These are phyloP conservation scores for Trichosporon coremiiforme DNA, from an alignment of 1,284 basidiomycete genomes.

Conservation along the genomic window DNA sequence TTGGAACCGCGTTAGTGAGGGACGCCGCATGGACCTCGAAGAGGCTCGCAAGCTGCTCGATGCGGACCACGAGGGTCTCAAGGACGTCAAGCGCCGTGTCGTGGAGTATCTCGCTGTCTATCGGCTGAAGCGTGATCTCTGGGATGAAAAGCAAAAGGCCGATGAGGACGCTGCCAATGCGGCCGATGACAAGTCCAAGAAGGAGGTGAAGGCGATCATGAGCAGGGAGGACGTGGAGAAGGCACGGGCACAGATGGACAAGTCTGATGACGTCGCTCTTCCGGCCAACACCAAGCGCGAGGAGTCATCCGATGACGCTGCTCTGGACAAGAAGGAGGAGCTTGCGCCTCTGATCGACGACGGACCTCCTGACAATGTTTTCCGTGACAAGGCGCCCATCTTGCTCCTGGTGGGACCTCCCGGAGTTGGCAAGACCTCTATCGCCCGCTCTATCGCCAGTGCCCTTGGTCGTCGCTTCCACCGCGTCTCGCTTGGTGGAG, in stretches of 20 bases:
- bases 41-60: slow-evolving; percentile 44
- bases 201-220: slow-evolving; percentile 19
- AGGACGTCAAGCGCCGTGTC: slow-evolving; percentile 51
- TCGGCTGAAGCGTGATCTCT: slow-evolving; percentile 49
- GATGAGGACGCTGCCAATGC: slow-evolving; percentile 17
- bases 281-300: slow-evolving; percentile 16
- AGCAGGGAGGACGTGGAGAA: slow-evolving; percentile 20
- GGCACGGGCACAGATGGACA: slow-evolving; percentile 3
- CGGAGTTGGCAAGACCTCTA: slow-evolving; percentile 88
- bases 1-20: slow-evolving; percentile 46
- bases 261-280: slow-evolving; percentile 17
- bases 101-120: slow-evolving; percentile 55
- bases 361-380: slow-evolving; percentile 42
- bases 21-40: slow-evolving; percentile 41
- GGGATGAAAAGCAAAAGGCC: slow-evolving; percentile 37
- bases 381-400: slow-evolving; percentile 52
- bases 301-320: slow-evolving; percentile 12
- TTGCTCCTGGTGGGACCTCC: slow-evolving; percentile 79
- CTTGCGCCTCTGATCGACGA: slow-evolving; percentile 32
- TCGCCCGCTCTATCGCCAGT: slow-evolving; percentile 48
- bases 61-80: slow-evolving; percentile 51
- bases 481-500: slow-evolving; percentile 90
- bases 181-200: neutral
- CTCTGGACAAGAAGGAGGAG: neutral
- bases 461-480: slow-evolving; percentile 51